Evolutionary conservation across 192 early-diverging fungal species (phyloP).

Genomic region (Coemansia sp.): DNA sequence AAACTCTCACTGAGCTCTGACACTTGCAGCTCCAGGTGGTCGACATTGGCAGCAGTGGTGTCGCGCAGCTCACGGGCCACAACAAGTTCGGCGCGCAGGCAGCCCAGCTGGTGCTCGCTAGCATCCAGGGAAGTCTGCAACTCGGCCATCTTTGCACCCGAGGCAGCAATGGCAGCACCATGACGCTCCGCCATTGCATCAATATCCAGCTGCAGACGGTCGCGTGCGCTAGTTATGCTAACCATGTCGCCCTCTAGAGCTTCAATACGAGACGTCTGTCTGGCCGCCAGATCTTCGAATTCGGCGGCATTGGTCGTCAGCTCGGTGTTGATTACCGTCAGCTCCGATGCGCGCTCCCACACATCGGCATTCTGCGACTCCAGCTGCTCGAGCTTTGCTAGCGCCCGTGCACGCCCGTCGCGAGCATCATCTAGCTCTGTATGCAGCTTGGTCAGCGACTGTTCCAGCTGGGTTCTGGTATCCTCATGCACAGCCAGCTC

Average conservation of each 20-base stretch:
- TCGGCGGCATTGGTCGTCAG: constrained; percentile 3
- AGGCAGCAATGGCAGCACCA: neutral
- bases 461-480: neutral
- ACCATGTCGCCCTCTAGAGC: constrained; percentile 1
- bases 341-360: constrained; percentile 38
- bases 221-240: neutral
- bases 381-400: constrained; percentile 16
- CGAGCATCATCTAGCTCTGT: constrained; percentile 2
- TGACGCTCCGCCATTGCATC: neutral
- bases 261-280: neutral
- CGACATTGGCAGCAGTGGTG: neutral
- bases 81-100: neutral
- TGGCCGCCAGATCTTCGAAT: neutral
- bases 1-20: neutral
- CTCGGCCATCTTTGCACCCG: neutral
- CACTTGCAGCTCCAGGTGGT: neutral
- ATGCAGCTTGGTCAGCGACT: constrained; percentile 1
- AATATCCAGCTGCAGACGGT: neutral
- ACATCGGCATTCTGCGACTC: constrained; percentile 32
- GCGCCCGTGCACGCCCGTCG: neutral
- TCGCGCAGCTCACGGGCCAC: neutral
- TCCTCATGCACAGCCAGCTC: neutral
- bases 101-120: neutral
- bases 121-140: constrained; percentile 1
- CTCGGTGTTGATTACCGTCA: constrained; percentile 15